Conservation (phyloP, 176 grass and related monocot species). For the Carex littledalei region DNA sequence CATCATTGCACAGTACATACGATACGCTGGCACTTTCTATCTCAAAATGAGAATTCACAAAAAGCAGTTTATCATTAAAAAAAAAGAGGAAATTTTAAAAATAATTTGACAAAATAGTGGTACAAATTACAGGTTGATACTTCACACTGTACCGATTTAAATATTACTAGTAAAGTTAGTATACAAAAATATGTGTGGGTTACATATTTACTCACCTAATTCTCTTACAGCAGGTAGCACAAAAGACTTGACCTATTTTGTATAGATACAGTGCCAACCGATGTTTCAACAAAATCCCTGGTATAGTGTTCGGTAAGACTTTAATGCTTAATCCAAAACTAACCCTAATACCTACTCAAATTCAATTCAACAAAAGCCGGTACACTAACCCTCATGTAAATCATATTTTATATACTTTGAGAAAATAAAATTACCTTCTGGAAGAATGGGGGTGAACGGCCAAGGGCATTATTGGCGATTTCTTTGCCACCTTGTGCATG, state of each 20-base stretch:
- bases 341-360: background rate
- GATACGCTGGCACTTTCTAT: constrained; percentile 72
- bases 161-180: constrained; percentile 2
- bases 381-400: constrained; percentile 7
- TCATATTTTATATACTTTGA: background rate
- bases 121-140: background rate
- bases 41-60: constrained; percentile 17
- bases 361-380: constrained; percentile 12
- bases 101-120: background rate
- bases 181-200: background rate
- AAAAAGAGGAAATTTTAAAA: background rate
- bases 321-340: background rate
- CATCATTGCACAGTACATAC: constrained; percentile 70
- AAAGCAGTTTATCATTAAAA: background rate
- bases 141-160: constrained; percentile 3
- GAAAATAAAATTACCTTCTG: constrained; percentile 45
- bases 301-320: background rate
- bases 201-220: background rate
- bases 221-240: background rate
- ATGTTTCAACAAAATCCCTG: background rate
- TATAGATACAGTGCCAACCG: too few species aligned
- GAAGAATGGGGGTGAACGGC: constrained; percentile 63
- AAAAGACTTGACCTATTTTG: background rate
- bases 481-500: constrained; percentile 74
- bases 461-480: constrained; percentile 71